These are phyloP conservation scores for Paxillus ammoniavirescens DNA, from an alignment of 768 basidiomycete genomes.

Conservation along the genomic window DNA sequence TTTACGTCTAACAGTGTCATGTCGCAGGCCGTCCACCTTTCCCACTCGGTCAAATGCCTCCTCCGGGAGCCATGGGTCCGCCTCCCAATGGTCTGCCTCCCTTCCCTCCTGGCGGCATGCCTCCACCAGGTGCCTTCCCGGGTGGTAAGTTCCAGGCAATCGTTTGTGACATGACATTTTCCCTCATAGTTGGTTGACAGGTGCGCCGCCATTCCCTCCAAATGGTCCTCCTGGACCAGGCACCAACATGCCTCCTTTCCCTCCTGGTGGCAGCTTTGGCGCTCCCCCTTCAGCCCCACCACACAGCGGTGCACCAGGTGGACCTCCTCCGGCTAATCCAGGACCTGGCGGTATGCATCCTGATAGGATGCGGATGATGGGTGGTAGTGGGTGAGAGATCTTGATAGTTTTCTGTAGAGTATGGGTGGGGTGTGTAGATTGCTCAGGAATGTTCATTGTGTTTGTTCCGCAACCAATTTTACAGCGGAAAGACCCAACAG, in stretches of 20 bases:
- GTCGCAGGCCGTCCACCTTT: slow-evolving; percentile 63
- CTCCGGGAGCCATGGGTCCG: slow-evolving; percentile 48
- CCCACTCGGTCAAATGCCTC: slow-evolving; percentile 55
- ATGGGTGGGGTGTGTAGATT: neutral
- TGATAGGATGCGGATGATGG: slow-evolving; percentile 82
- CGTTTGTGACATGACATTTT: neutral
- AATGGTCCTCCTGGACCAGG: slow-evolving; percentile 31
- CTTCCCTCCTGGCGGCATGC: slow-evolving; percentile 62
- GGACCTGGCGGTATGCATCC: slow-evolving; percentile 80
- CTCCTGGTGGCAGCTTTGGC: slow-evolving; percentile 31
- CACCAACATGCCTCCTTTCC: slow-evolving; percentile 31
- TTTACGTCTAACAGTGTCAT: slow-evolving; percentile 7
- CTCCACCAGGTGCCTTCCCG: slow-evolving; percentile 48
- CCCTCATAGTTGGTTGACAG: slow-evolving; percentile 18
- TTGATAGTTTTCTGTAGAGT: neutral
- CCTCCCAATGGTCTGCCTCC: slow-evolving; percentile 66
- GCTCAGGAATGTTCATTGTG: no score
- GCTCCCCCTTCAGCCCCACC: slow-evolving; percentile 43
- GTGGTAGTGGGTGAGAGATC: slow-evolving; percentile 20
- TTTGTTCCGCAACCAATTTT: neutral
- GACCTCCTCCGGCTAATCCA: slow-evolving; percentile 31
- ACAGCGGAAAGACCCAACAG: no score
- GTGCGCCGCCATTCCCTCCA: slow-evolving; percentile 54
- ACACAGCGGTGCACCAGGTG: slow-evolving; percentile 38
- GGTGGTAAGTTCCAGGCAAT: slow-evolving; percentile 39